Percentiles rank a stretch among this genome's conserved stretches.
Evolutionary conservation across 805 yeast genomes (phyloP).

Genomic region (Ogataea zsoltii): DNA sequence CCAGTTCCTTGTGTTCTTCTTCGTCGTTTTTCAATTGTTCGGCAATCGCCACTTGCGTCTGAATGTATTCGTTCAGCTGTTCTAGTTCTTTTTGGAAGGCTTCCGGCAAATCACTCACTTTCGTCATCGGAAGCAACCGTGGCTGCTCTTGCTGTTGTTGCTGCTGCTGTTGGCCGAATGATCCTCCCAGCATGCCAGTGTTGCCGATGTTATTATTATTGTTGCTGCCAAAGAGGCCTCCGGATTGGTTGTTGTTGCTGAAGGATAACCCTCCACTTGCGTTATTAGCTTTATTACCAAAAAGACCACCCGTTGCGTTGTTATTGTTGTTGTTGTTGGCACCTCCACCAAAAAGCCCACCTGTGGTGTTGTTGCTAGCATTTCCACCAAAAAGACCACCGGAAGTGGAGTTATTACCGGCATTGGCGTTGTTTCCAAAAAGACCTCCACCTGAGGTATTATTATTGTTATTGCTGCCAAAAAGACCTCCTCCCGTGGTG

Average conservation of each 20-base stretch:
- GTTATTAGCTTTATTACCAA: slow-evolving; percentile 19
- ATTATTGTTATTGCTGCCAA: not conserved
- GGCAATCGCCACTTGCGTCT: slow-evolving; percentile 70
- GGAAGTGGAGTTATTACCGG: not conserved
- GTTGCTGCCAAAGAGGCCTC: slow-evolving; percentile 25
- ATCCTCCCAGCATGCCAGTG: not conserved
- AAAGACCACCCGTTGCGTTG: slow-evolving; percentile 12
- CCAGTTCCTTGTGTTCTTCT: slow-evolving; percentile 60
- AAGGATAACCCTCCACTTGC: slow-evolving; percentile 14
- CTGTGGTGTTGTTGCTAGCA: not conserved
- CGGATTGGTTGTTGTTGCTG: slow-evolving; percentile 7
- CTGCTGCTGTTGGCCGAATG: slow-evolving; percentile 34
- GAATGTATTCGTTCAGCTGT: slow-evolving; percentile 69
- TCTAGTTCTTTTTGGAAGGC: slow-evolving; percentile 67
- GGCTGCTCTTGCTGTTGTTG: slow-evolving; percentile 44
- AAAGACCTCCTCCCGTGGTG: not conserved
- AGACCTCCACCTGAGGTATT: slow-evolving; percentile 9
- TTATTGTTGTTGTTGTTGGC: not conserved
- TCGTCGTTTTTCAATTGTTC: slow-evolving; percentile 64
- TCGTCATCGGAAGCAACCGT: slow-evolving; percentile 68
- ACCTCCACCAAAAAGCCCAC: slow-evolving; percentile 9
- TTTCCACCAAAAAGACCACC: not conserved
- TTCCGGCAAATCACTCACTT: slow-evolving; percentile 74
- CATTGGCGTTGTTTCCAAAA: slow-evolving; percentile 18
- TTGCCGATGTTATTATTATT: not conserved